A percentile compares a stretch with the other conserved stretches of the same genome.
Conservation (phyloP, 202 grass and related monocot genomes). For the Dendrocalamus latiflorus region DNA sequence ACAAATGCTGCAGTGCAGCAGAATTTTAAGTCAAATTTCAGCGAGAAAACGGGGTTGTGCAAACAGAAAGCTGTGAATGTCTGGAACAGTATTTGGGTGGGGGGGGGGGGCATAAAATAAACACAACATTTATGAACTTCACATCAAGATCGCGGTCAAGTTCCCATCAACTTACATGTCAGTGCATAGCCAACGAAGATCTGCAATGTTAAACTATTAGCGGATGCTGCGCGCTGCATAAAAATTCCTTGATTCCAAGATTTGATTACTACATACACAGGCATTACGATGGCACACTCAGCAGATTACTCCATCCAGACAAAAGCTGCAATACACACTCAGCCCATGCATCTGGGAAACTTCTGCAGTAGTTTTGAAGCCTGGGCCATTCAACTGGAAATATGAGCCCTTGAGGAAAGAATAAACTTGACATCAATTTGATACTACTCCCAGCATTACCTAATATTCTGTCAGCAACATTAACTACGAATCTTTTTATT, state of each 20-base stretch:
- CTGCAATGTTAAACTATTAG: neutral
- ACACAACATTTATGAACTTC: too few species aligned
- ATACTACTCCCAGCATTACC: neutral
- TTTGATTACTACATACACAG: neutral
- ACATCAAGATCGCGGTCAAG: neutral
- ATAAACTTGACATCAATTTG: neutral
- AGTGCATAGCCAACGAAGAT: neutral
- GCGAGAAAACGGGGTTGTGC: too few species aligned
- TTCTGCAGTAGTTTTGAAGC: too few species aligned
- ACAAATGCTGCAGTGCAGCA: too few species aligned
- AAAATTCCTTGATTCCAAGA: neutral
- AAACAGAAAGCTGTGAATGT: too few species aligned
- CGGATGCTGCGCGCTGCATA: neutral
- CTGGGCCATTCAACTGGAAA: neutral
- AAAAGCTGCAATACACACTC: neutral
- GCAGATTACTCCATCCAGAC: neutral
- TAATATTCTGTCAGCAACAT: constrained; percentile 27
- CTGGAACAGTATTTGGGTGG: too few species aligned
- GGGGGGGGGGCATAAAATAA: too few species aligned
- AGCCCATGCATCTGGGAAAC: too few species aligned
- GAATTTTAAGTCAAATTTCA: too few species aligned
- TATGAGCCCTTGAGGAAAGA: neutral
- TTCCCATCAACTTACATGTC: constrained; percentile 6
- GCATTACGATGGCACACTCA: neutral
- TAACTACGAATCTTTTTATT: constrained; percentile 23